These are phyloP conservation scores for Corylus avellana DNA, from an alignment of 306 rosid species.

Conservation along the genomic window DNA sequence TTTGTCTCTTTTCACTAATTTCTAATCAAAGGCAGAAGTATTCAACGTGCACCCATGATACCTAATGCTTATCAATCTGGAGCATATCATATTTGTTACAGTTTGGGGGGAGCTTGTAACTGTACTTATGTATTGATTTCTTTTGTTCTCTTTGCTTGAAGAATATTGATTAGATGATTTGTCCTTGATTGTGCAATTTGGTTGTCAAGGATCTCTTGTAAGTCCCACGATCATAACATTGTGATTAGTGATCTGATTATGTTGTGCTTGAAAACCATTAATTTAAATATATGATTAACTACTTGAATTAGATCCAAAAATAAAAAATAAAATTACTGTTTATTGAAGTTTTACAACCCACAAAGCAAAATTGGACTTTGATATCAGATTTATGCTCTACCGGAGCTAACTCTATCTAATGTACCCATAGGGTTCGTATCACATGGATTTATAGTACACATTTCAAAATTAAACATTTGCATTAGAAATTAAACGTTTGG, in stretches of 20 bases:
- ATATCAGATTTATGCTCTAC: constrained; percentile 10
- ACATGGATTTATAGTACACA: too few species aligned
- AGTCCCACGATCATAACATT: neutral
- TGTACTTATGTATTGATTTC: neutral
- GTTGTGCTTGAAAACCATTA: neutral
- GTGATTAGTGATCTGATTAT: neutral
- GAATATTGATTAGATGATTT: neutral
- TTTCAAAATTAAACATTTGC: too few species aligned
- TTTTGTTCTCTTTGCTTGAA: neutral
- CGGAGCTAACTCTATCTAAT: too few species aligned
- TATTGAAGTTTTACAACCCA: constrained; percentile 37
- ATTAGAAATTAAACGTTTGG: too few species aligned
- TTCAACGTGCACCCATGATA: too few species aligned
- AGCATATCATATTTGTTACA: neutral
- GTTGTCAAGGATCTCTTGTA: neutral
- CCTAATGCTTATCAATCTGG: too few species aligned
- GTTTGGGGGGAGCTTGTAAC: neutral
- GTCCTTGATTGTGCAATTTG: too few species aligned
- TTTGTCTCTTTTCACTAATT: too few species aligned
- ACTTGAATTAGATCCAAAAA: neutral
- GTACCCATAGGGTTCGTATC: too few species aligned
- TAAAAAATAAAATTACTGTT: neutral
- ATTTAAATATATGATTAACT: neutral
- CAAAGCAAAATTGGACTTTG: constrained; percentile 16
- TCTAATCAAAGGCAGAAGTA: too few species aligned